Percentiles rank a stretch among this genome's conserved stretches.
These are phyloP conservation scores for Atkinsonella texensis DNA, from an alignment of 2,329 filamentous ascomycete genomes.

Conservation along the genomic window DNA sequence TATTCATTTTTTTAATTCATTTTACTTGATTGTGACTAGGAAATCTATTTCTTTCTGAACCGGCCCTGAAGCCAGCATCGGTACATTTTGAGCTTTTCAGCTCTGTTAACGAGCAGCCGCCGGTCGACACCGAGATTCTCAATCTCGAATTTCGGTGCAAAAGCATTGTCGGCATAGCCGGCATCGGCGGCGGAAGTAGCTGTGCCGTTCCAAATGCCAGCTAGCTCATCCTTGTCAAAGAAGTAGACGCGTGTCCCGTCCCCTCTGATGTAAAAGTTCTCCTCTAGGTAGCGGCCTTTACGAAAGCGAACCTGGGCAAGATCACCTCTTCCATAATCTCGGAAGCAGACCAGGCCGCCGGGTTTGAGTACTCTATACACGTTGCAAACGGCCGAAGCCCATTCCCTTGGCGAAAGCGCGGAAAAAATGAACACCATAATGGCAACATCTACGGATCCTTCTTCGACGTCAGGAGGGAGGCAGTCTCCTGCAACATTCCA, in stretches of 20 bases:
- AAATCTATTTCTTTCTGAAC: slow-evolving; percentile 54
- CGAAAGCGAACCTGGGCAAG: slow-evolving; percentile 95
- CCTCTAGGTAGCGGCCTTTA: slow-evolving; percentile 84
- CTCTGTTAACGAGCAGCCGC: slow-evolving; percentile 82
- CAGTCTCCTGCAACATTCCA: slow-evolving; percentile 74
- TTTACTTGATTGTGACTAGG: not conserved
- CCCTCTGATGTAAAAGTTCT: slow-evolving; percentile 94
- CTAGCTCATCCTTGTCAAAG: slow-evolving; percentile 78
- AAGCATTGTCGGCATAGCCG: slow-evolving; percentile 12
- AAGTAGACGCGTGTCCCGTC: slow-evolving; percentile 97
- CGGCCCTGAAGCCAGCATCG: slow-evolving; percentile 88
- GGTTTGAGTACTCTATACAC: slow-evolving; percentile 76
- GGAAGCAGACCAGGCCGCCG: slow-evolving; percentile 85
- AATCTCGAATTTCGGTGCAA: slow-evolving; percentile 48
- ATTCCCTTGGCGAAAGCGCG: slow-evolving; percentile 73
- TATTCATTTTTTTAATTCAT: not conserved
- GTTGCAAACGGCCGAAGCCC: slow-evolving; percentile 71
- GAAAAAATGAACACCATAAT: slow-evolving; percentile 97
- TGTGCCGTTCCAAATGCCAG: slow-evolving; percentile 59
- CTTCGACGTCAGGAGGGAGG: slow-evolving; percentile 64
- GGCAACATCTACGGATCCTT: slow-evolving; percentile 79
- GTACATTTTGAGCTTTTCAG: slow-evolving; percentile 92
- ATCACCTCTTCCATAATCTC: slow-evolving; percentile 93
- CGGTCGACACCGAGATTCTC: slow-evolving; percentile 74
- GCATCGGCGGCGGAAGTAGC: slow-evolving; percentile 15